Percentiles rank a stretch among this genome's conserved stretches.
These are phyloP conservation scores for Paulownia fortunei DNA, from an alignment of 257 asterid genomes.

Conservation along the genomic window DNA sequence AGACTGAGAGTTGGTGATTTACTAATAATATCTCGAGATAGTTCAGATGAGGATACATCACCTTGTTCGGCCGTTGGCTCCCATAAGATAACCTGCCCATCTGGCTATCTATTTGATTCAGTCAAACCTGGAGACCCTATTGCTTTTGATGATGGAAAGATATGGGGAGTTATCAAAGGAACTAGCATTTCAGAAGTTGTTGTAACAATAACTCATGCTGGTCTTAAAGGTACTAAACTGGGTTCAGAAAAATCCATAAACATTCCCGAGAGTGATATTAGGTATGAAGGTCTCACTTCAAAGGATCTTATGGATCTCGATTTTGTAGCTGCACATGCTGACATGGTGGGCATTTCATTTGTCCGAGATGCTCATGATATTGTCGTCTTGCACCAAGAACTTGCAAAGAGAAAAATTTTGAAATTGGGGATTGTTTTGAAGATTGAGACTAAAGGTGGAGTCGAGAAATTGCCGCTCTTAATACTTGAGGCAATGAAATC, in stretches of 20 bases:
- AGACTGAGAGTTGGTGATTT: conserved; percentile 69
- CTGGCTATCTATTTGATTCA: conserved; percentile 73
- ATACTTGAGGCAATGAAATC: conserved; percentile 71
- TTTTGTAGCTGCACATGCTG: conserved; percentile 72
- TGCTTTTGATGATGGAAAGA: conserved; percentile 78
- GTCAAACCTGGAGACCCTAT: conserved; percentile 79
- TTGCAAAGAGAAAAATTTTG: conserved; percentile 50
- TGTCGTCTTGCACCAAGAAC: conserved; percentile 59
- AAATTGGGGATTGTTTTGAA: conserved; percentile 66
- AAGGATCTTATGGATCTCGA: conserved; percentile 77
- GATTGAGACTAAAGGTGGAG: conserved; percentile 75
- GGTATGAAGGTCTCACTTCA: conserved; percentile 76
- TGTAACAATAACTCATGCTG: conserved; percentile 70
- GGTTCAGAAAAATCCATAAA: conserved; percentile 81
- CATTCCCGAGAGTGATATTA: conserved; percentile 68
- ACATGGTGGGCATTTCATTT: conserved; percentile 76
- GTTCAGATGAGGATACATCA: conserved; percentile 46
- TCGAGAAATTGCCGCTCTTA: conserved; percentile 63
- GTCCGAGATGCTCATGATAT: conserved; percentile 64
- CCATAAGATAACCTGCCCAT: conserved; percentile 69
- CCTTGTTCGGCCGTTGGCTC: conserved; percentile 42
- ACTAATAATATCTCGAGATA: conserved; percentile 62
- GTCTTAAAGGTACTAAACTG: conserved; percentile 65
- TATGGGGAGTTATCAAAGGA: conserved; percentile 75
- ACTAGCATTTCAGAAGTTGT: conserved; percentile 69